phyloP scores from a whole-genome alignment of 176 grass and related monocot species.

The Avena insularis region DNA sequence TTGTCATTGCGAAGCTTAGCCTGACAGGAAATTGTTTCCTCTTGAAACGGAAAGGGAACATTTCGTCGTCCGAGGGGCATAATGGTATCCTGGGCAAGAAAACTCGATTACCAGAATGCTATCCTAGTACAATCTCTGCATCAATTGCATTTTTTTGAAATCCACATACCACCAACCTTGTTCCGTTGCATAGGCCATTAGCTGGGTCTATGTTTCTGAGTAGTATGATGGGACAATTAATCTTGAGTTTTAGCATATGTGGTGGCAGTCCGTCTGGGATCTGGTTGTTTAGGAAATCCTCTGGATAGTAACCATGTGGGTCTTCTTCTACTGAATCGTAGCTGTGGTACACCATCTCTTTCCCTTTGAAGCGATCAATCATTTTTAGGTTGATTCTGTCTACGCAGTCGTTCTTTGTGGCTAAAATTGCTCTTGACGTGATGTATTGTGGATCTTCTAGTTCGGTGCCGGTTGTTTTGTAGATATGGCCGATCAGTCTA shows the following conservation, averaged over 20 bases:
- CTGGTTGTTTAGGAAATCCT: not conserved
- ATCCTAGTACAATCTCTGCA: not conserved
- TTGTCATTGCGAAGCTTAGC: not conserved
- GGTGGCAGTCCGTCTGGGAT: not conserved
- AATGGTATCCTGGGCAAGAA: not conserved
- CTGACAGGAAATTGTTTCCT: not conserved
- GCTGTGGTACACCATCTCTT: conserved; percentile 6
- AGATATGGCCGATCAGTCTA: not conserved
- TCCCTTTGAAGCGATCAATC: not conserved
- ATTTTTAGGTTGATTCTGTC: conserved; percentile 26
- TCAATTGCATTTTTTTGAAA: conserved; percentile 8
- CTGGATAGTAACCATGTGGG: not conserved
- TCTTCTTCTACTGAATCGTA: not conserved
- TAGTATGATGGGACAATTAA: too few species aligned
- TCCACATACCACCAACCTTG: not conserved
- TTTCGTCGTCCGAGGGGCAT: not conserved
- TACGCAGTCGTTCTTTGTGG: not conserved
- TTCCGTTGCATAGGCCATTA: not conserved
- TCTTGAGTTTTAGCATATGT: too few species aligned
- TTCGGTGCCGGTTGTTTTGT: too few species aligned
- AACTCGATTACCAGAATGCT: not conserved
- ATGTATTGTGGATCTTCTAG: too few species aligned
- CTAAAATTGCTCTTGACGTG: too few species aligned
- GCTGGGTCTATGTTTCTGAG: not conserved
- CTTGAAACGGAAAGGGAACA: not conserved